A percentile compares a stretch with the other conserved stretches of the same genome.
These are phyloP conservation scores for Teunomyces atbi DNA, from an alignment of 805 yeast species.

Conservation along the genomic window DNA sequence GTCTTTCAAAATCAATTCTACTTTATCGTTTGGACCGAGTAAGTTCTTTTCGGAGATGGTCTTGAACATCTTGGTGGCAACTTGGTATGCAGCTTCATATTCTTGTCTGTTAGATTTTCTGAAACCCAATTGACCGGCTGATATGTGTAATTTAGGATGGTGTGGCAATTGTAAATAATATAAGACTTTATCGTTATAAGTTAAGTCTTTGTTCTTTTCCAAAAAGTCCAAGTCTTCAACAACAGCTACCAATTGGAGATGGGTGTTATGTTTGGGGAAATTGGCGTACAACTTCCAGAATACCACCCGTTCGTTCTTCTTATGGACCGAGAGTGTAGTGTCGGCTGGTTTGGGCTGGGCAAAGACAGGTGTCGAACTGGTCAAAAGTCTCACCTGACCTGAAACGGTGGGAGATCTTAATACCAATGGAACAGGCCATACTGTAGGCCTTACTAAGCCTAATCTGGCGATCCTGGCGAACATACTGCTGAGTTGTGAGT, in stretches of 20 bases:
- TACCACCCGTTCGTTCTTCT: slow-evolving; percentile 35
- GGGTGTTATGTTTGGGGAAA: slow-evolving; percentile 82
- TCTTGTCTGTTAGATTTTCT: slow-evolving; percentile 87
- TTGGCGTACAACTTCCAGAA: slow-evolving; percentile 73
- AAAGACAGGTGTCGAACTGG: neutral
- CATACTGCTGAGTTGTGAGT: slow-evolving; percentile 3
- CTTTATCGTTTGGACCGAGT: slow-evolving; percentile 49
- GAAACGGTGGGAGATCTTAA: neutral
- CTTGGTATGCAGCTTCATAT: slow-evolving; percentile 90
- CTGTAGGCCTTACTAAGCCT: slow-evolving; percentile 5
- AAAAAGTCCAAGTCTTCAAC: slow-evolving; percentile 61
- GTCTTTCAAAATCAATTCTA: slow-evolving; percentile 77
- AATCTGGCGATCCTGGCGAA: slow-evolving; percentile 10
- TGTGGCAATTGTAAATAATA: slow-evolving; percentile 80
- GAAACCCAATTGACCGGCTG: slow-evolving; percentile 88
- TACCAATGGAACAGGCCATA: neutral
- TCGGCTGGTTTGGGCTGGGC: neutral
- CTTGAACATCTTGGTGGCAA: slow-evolving; percentile 69
- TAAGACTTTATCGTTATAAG: slow-evolving; percentile 69
- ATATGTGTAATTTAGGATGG: slow-evolving; percentile 61
- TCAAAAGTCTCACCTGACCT: neutral
- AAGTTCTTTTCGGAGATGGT: slow-evolving; percentile 62
- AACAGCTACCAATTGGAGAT: slow-evolving; percentile 70
- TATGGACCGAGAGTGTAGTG: slow-evolving; percentile 3
- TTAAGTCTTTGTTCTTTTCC: slow-evolving; percentile 51